Base-by-base conservation (phyloP, 176 grass and related monocot species). In the Calamus simplicifolius region DNA sequence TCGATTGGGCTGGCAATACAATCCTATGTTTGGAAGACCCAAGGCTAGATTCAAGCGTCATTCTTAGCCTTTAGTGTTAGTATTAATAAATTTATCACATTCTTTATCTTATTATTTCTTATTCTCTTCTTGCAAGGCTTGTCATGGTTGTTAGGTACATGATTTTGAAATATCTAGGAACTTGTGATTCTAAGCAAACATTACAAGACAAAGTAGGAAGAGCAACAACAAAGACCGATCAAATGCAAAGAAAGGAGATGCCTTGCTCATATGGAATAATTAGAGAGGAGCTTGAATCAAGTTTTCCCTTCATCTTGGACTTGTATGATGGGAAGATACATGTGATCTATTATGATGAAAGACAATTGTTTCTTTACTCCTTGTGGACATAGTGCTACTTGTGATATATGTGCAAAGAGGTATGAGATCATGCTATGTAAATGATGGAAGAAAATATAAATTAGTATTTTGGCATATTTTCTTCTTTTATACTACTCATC, bases 251-350 rank as follows among this genome's bases (percentile, higher is more conserved):
- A 16, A 80, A 80, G 52, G 77, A 73, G 27, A 54, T 73, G 48
- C 16, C 55, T 26, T 80, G 56, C 61, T 52, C 28, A 25, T 80
- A 80, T 49, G 77, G 77, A 19, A 12, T 69, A 18, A 80, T 14
- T 12, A 63, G 61, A 73, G 69, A 80, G 4, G 63, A 58, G 13
- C 49, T 62, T n/a, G 62, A 68, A 43, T 73, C 69, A 10, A 73
- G 69, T 54, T n/a, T 73, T 28, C 68, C 62, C 25, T 68, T 14
- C 49, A 62, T 69, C n/a, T 3, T 29, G 16, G 77, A 80, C 27
- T 29, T 80, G 52, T 80, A 80, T n/a, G 69, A 80, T 28, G 69
- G 69, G n/a, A 80, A 80, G 56, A 80, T 80, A 26, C 73, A 69
- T n/a, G 69, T 80, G 16, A 80, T 80, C 35, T 80, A 69, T 66